Evolutionary conservation across 352 stramenopile genomes (phyloP).

Genomic region (Pythium rishiriense): DNA sequence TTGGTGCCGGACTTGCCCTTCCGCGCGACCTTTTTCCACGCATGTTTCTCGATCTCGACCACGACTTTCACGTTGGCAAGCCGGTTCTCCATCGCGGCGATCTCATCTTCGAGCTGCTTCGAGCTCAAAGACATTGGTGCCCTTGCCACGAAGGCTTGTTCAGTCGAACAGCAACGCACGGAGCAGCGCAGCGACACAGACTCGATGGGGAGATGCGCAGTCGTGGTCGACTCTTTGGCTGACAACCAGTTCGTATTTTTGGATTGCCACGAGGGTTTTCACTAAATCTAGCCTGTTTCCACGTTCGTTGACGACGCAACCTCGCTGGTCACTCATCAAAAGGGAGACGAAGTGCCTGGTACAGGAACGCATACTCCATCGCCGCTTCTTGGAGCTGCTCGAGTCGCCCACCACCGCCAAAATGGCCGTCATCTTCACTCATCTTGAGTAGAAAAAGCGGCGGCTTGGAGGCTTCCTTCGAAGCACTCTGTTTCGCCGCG

Average conservation of each 20-base stretch:
- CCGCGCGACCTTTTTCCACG: slow-evolving; percentile 50
- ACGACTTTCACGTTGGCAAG: slow-evolving; percentile 52
- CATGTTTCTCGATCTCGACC: slow-evolving; percentile 52
- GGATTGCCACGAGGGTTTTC: neutral
- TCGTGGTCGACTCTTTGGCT: neutral
- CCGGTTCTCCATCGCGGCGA: slow-evolving; percentile 60
- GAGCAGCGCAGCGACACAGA: neutral
- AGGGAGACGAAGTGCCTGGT: slow-evolving; percentile 59
- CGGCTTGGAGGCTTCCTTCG: slow-evolving; percentile 19
- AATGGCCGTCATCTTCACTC: slow-evolving; percentile 81
- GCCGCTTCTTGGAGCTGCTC: slow-evolving; percentile 79
- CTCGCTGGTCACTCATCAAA: slow-evolving; percentile 25
- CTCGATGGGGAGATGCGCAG: neutral
- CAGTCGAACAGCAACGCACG: neutral
- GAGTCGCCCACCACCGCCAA: slow-evolving; percentile 68
- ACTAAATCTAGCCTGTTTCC: neutral
- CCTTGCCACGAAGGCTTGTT: neutral
- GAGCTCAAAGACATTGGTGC: slow-evolving; percentile 40
- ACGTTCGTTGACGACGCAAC: neutral
- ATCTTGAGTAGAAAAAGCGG: slow-evolving; percentile 66
- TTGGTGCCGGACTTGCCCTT: slow-evolving; percentile 61
- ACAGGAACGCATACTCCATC: slow-evolving; percentile 86
- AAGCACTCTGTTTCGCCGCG: slow-evolving; percentile 12
- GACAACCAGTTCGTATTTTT: slow-evolving; percentile 7
- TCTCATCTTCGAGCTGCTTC: slow-evolving; percentile 54